These are phyloP conservation scores for Phytophthora chlamydospora DNA, from an alignment of 352 stramenopile genomes.

Conservation along the genomic window DNA sequence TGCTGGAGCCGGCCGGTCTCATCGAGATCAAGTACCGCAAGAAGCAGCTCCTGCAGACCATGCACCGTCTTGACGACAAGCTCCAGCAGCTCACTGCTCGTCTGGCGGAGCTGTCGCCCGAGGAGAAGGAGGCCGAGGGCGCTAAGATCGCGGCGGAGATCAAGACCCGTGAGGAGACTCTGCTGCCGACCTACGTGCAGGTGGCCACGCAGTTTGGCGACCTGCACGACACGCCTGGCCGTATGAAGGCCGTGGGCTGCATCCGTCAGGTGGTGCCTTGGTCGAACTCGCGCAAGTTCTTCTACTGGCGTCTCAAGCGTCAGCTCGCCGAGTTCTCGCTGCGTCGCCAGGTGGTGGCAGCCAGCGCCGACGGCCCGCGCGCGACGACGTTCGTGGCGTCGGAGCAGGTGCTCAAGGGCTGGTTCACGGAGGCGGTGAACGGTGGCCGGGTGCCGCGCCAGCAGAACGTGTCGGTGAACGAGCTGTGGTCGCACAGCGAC, in stretches of 20 bases:
- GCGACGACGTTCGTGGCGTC: constrained; percentile 54
- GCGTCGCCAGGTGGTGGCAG: constrained; percentile 60
- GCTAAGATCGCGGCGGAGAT: constrained; percentile 91
- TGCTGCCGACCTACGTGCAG: constrained; percentile 98
- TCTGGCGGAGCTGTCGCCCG: constrained; percentile 63
- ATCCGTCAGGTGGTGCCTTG: constrained; percentile 98
- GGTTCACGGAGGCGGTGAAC: constrained; percentile 87
- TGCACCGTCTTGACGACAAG: constrained; percentile 97
- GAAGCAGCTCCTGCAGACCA: constrained; percentile 96
- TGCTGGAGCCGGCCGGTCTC: constrained; percentile 98
- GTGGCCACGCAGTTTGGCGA: constrained; percentile 99
- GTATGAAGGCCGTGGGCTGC: constrained; percentile 99
- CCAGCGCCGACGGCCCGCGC: constrained; percentile 36
- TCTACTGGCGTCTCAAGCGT: constrained; percentile 98
- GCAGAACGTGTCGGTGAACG: constrained; percentile 66
- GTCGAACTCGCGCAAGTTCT: constrained; percentile 95
- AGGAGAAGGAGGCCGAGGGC: constrained; percentile 52
- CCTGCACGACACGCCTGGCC: constrained; percentile 99
- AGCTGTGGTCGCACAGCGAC: constrained; percentile 72
- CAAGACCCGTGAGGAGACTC: constrained; percentile 89
- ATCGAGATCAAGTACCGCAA: constrained; percentile 99
- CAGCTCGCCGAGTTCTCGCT: constrained; percentile 97
- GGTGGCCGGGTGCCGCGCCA: constrained; percentile 68
- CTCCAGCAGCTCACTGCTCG: constrained; percentile 84
- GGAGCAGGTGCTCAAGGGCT: constrained; percentile 74